Evolutionary conservation across 1,284 basidiomycete species (phyloP), one percentile per base, ranked within the genome.

Genomic region (Takashimella koratensis): DNA sequence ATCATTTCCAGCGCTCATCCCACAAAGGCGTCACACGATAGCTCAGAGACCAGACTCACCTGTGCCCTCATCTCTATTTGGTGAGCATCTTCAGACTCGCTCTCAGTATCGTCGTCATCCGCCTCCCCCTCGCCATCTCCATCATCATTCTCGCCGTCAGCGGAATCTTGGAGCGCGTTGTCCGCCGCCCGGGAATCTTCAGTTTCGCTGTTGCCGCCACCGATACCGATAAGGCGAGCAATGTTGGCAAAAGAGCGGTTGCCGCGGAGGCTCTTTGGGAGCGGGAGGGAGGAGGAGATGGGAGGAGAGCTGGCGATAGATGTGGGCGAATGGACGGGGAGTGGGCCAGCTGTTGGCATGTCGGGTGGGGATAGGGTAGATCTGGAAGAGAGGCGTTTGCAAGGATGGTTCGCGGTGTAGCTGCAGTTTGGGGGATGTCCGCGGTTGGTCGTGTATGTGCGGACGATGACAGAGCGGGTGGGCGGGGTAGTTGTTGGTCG

Each of bases 41-140:
- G n/a, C n/a, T n/a, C n/a, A n/a, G n/a, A n/a, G n/a, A n/a, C n/a
- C n/a, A n/a, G 0, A 65, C 71, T 49, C 47, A 71, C 71, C 58
- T 73, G 71, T 24, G 71, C 71, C 51, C 71, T 66, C 70, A 67
- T 70, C 63, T 70, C 56, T 27, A 74, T 45, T 52, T 57, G 3
- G 51, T 62, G 23, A 43, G 50, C 51, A 6, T 27, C 49, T 8
- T 47, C 55, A n/a, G n/a, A n/a, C 12, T 54, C 47, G 4, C 47
- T 47, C 3, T 52, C 54, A 12, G 45, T 44, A 30, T 56, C 48
- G 23, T 47, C 58, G 2, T 58, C 51, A 23, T 43, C 40, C 3
- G 53, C 51, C 16, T 50, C 54, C 3, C 26, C 47, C 0, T 50
- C 52, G 52, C 47, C 45, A 10, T 27, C 41, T n/a, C 42, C 45